Base-by-base conservation (phyloP, 768 basidiomycete species). In the Tricholoma matsutake region DNA sequence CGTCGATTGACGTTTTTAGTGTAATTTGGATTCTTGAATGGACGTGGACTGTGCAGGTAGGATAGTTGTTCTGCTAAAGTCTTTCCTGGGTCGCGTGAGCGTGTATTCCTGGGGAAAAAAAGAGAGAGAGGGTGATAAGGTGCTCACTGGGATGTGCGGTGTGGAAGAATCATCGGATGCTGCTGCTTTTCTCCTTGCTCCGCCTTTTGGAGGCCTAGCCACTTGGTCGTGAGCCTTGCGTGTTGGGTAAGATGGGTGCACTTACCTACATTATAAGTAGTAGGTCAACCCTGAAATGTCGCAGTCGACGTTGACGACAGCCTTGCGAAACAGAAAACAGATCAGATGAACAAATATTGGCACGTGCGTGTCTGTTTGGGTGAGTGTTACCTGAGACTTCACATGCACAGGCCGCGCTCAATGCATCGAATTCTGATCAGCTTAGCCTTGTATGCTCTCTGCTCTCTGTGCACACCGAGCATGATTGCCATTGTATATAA, bases 21-120 rank as follows among this genome's bases (percentile, higher is more conserved):
- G 67, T 91, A 90, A 28, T 79, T 71, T 0, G 84, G 80, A 64
- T 87, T 91, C 73, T 94, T 94, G 78, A 94, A 94, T 0, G 91
- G 88, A 0, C 88, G 81, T 0, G 88, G 86, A 28, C 72, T 73
- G 59, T 91, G 83, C 2, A 89, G 76, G 66, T 88, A 89, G 0
- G 91, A 93, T 16, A 92, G 74, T 57, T 89, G 85, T 65, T 90
- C 90, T 9, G 86, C 86, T 51, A 92, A 75, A 39, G 85, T 85
- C 91, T 92, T 66, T 53, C 51, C 18, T n/a, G 31, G 9, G 31
- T n/a, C 8, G 51, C 13, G n/a, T 53, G 51, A 31, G 51, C 7
- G 29, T 53, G 51, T 53, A 10, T 16, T 52, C 31, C 16, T 52
- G 14, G 29, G 16, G 20, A 20, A 25, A 25, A 25, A 25, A 3